These are phyloP conservation scores for Paulownia fortunei DNA, from an alignment of 257 asterid species.

Conservation along the genomic window DNA sequence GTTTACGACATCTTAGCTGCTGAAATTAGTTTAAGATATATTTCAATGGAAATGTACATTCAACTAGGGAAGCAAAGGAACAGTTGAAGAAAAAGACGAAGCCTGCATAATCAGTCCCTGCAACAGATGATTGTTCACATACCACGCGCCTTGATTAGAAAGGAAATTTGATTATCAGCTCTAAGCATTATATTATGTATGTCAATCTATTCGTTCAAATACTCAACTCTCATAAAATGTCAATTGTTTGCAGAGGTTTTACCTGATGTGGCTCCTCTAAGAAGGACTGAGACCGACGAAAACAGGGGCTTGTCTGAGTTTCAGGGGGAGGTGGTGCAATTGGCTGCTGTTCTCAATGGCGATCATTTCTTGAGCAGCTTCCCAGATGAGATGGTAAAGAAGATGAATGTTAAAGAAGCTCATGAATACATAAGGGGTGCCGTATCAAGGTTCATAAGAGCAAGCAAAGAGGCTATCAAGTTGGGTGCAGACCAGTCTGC, in stretches of 20 bases:
- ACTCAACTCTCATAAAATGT: background rate
- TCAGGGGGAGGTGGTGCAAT: conserved; percentile 70
- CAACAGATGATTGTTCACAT: no score
- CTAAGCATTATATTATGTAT: background rate
- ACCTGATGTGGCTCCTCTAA: conserved; percentile 61
- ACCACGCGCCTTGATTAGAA: no score
- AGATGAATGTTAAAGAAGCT: conserved; percentile 74
- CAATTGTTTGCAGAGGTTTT: conserved; percentile 53
- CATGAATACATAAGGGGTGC: conserved; percentile 64
- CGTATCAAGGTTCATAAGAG: conserved; percentile 73
- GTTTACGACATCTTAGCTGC: background rate
- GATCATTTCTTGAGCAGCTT: conserved; percentile 77
- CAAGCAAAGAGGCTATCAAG: conserved; percentile 74
- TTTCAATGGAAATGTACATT: background rate
- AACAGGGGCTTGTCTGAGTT: conserved; percentile 65
- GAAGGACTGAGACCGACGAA: conserved; percentile 52
- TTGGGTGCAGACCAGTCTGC: conserved; percentile 72
- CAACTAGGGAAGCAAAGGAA: no score
- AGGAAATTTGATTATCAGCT: background rate
- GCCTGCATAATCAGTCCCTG: no score
- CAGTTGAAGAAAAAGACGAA: no score
- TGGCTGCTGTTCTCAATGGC: conserved; percentile 75
- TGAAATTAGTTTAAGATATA: background rate
- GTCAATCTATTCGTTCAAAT: background rate
- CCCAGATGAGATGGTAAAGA: conserved; percentile 52